Base-by-base conservation (phyloP, 768 basidiomycete species). In the Xerocomus potaroensis region DNA sequence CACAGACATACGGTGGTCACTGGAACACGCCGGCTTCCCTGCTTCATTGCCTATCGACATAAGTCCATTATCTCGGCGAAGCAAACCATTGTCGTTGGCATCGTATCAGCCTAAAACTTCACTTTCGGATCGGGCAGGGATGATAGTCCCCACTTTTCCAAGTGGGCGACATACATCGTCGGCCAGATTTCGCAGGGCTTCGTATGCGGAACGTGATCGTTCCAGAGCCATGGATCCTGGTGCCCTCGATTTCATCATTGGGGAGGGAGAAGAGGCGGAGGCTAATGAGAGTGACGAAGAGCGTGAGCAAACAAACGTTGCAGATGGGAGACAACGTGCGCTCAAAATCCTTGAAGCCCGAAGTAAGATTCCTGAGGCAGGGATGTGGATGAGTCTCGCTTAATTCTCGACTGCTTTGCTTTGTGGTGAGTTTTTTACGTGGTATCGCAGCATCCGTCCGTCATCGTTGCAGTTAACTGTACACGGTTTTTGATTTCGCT, bases 361-460 rank as follows among this genome's bases (percentile, higher is more conserved):
- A 40, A 84, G 78, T 53, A 75, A 78, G 63, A 53, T 89, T 21
- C 87, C 87, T 2, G 76, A 75, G 49, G 76, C 75, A 47, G 83
- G 86, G 30, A 88, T 89, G 86, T 90, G 86, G 86, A 75, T 85
- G 57, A 90, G 87, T 69, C 69, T 90, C 57, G 86, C 81, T 31
- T 75, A 49, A 62, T 30, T 39, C n/a, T 38, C 35, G 16, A 16
- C 2, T 27, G 30, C 23, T 22, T n/a, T 43, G 38, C 31, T 42
- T 18, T 27, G 31, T 48, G 29, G 26, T 43, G 43, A 43, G 49
- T 60, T 21, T 37, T 18, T 35, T 35, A 23, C 47, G 39, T 57
- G 43, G 45, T 43, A 45, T 26, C n/a, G 36, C 26, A 15, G 23
- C 37, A 38, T 38, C n/a, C 15, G 2, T 53, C 39, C 29, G 40